Percentiles rank a stretch among this genome's conserved stretches.
phyloP scores from a whole-genome alignment of 805 yeast species.

The Priceomyces melissophilus region DNA sequence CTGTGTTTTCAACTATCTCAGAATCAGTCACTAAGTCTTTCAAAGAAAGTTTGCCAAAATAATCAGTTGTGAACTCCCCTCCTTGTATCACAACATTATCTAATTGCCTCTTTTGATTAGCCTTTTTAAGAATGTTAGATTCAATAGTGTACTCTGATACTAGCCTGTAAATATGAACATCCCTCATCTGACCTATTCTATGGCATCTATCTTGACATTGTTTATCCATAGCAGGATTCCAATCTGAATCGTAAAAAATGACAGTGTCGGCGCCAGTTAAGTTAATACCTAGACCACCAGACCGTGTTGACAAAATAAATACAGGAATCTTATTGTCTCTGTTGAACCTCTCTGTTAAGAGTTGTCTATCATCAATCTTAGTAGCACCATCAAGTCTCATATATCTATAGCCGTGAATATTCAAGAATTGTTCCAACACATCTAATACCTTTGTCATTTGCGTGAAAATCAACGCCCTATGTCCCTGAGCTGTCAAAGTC shows the following conservation, averaged over 20 bases:
- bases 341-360: slow-evolving; percentile 89
- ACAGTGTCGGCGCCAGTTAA: slow-evolving; percentile 99
- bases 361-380: slow-evolving; percentile 93
- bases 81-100: slow-evolving; percentile 96
- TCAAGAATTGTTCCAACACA: slow-evolving; percentile 86
- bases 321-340: slow-evolving; percentile 82
- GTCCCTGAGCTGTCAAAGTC: slow-evolving; percentile 80
- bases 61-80: slow-evolving; percentile 97
- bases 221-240: slow-evolving; percentile 99
- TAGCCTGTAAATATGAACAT: slow-evolving; percentile 94
- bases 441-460: slow-evolving; percentile 98
- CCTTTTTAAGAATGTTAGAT: slow-evolving; percentile 88
- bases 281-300: slow-evolving; percentile 98
- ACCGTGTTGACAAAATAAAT: slow-evolving; percentile 88
- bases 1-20: slow-evolving; percentile 31
- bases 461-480: slow-evolving; percentile 91
- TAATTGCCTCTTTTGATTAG: slow-evolving; percentile 89
- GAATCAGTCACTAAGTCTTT: slow-evolving; percentile 76
- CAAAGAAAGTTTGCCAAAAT: slow-evolving; percentile 82
- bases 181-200: slow-evolving; percentile 97
- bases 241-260: slow-evolving; percentile 95
- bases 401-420: slow-evolving; percentile 90
- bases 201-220: slow-evolving; percentile 99
- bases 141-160: slow-evolving; percentile 96
- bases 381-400: slow-evolving; percentile 97